A percentile compares a stretch with the other conserved stretches of the same genome.
Conservation (phyloP, 1,284 basidiomycete species). For the Lentinula novae-zelandiae region DNA sequence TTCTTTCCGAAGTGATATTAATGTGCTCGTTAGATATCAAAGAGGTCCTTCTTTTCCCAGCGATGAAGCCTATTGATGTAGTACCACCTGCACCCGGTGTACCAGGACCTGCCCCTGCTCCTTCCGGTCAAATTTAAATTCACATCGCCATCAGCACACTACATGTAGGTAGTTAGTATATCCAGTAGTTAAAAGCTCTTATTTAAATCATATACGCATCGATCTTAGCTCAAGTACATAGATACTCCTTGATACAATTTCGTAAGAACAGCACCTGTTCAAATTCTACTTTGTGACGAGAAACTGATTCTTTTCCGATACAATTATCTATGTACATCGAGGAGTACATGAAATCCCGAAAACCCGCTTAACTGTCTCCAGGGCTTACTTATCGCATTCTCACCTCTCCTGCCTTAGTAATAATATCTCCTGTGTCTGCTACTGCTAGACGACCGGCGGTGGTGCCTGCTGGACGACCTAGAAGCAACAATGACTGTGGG, state of each 20-base stretch:
- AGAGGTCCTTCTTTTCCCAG: slow-evolving; percentile 87
- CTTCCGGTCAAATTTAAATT: slow-evolving; percentile 2
- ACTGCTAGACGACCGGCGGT: neutral
- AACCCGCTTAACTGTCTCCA: no score
- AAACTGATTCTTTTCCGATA: neutral
- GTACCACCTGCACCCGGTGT: slow-evolving; percentile 19
- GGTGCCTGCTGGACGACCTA: slow-evolving; percentile 3
- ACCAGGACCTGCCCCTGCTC: slow-evolving; percentile 3
- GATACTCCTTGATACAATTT: no score
- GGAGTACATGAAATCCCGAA: neutral
- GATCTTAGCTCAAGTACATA: no score
- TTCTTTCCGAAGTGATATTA: neutral
- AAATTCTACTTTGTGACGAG: neutral
- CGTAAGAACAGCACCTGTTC: no score
- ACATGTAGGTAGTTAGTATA: neutral
- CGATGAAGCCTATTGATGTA: slow-evolving; percentile 79
- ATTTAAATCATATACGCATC: no score
- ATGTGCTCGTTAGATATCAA: slow-evolving; percentile 69
- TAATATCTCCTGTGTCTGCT: slow-evolving; percentile 7
- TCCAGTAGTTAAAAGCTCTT: neutral
- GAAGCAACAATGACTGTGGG: slow-evolving; percentile 4
- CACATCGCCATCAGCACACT: neutral
- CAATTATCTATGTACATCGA: neutral
- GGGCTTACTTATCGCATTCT: neutral
- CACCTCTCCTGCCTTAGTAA: neutral